These are phyloP conservation scores for Scleroderma bovista DNA, from an alignment of 768 basidiomycete genomes.

Conservation along the genomic window DNA sequence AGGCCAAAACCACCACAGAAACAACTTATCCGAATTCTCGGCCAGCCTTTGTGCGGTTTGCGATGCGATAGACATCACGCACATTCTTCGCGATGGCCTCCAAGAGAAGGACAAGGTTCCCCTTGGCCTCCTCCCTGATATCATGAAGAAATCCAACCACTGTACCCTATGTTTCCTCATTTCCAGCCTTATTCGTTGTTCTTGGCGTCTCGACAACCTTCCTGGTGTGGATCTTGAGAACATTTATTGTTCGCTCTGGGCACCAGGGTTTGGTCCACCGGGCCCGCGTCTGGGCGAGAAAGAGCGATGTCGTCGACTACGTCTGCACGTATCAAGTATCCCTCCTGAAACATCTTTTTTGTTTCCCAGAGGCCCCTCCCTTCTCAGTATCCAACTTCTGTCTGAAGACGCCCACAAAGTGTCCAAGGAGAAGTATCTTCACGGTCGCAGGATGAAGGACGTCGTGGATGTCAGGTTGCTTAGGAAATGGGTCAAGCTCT, in stretches of 20 bases:
- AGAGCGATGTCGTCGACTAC: neutral
- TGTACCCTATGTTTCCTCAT: slow-evolving; percentile 2
- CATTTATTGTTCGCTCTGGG: neutral
- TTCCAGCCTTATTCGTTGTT: slow-evolving; percentile 1
- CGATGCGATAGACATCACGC: neutral
- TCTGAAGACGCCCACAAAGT: slow-evolving; percentile 4
- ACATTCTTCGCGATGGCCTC: slow-evolving; percentile 2
- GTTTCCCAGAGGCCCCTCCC: neutral
- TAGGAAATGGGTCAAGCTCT: slow-evolving; percentile 3
- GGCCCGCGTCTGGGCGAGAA: neutral
- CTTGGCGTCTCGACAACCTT: slow-evolving; percentile 3
- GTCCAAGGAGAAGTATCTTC: neutral
- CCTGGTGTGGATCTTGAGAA: slow-evolving; percentile 1
- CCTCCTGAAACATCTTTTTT: neutral
- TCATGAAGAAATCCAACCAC: slow-evolving; percentile 3
- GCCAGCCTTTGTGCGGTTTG: neutral
- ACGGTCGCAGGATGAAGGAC: slow-evolving; percentile 2
- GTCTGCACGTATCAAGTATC: neutral
- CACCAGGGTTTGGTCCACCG: neutral
- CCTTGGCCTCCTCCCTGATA: neutral
- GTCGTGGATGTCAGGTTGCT: slow-evolving; percentile 1
- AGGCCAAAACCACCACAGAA: too few relatives aligned
- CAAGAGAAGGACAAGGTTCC: neutral
- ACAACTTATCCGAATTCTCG: too few relatives aligned
- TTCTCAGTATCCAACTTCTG: slow-evolving; percentile 1